phyloP scores from a whole-genome alignment of 805 yeast species.

The Candida ortonii region DNA sequence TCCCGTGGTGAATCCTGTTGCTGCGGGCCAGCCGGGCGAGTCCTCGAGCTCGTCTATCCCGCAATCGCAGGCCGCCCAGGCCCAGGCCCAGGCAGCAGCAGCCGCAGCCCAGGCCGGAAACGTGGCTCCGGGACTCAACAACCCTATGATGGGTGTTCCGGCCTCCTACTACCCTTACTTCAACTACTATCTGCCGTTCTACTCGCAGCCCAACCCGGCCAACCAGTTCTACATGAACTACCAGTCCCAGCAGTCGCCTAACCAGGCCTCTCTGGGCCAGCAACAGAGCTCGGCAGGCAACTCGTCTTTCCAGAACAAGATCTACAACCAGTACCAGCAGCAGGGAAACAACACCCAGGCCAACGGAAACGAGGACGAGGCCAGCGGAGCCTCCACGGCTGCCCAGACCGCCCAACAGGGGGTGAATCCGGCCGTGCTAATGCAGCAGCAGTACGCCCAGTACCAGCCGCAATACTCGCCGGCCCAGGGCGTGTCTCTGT shows the following conservation, averaged over 20 bases:
- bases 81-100: slow-evolving; percentile 18
- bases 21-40: slow-evolving; percentile 17
- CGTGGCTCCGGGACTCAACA: slow-evolving; percentile 24
- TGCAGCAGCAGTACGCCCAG: slow-evolving; percentile 26
- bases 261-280: slow-evolving; percentile 21
- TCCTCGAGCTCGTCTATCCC: slow-evolving; percentile 10
- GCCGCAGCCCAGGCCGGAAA: slow-evolving; percentile 18
- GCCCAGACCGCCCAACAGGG: slow-evolving; percentile 20
- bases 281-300: slow-evolving; percentile 24
- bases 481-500: slow-evolving; percentile 9
- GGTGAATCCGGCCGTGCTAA: slow-evolving; percentile 22
- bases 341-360: slow-evolving; percentile 8
- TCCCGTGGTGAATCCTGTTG: slow-evolving; percentile 19
- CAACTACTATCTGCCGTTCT: slow-evolving; percentile 32
- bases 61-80: slow-evolving; percentile 16
- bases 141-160: slow-evolving; percentile 33
- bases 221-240: slow-evolving; percentile 29
- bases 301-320: slow-evolving; percentile 25
- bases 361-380: slow-evolving; percentile 17
- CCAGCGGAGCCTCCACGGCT: slow-evolving; percentile 11
- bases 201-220: slow-evolving; percentile 29
- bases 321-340: slow-evolving; percentile 29
- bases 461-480: slow-evolving; percentile 20
- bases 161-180: slow-evolving; percentile 32
- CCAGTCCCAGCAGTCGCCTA: slow-evolving; percentile 27